These are phyloP conservation scores for Corymbia calophylla DNA, from an alignment of 441 rosid species.

Conservation along the genomic window DNA sequence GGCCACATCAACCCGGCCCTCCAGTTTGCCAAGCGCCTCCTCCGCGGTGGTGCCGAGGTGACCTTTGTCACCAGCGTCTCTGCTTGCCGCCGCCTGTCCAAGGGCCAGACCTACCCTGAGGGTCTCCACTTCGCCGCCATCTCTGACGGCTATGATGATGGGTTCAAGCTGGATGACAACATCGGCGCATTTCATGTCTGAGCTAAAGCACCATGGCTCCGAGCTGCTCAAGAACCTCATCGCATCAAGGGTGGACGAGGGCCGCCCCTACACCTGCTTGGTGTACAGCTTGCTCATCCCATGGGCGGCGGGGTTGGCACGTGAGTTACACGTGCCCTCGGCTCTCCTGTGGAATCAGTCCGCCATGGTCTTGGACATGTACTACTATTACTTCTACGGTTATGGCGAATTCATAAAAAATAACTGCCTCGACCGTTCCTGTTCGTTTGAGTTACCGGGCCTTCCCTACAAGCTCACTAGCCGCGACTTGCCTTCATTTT, in stretches of 20 bases:
- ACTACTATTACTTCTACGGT: no score
- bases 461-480: no score
- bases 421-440: no score
- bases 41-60: neutral
- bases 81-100: neutral
- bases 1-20: neutral
- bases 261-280: no score
- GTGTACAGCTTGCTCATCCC: no score
- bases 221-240: neutral
- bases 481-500: no score
- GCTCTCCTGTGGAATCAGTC: no score
- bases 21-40: neutral
- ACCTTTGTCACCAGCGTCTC: neutral
- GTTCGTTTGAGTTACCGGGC: no score
- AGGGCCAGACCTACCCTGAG: neutral
- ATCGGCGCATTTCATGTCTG: neutral
- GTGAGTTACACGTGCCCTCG: no score
- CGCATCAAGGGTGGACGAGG: neutral
- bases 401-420: no score
- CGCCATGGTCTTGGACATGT: no score
- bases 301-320: no score
- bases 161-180: neutral
- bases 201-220: neutral
- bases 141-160: neutral
- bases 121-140: neutral